These are phyloP conservation scores for Gossypium rotundifolium DNA, from an alignment of 345 rosid species.

Conservation along the genomic window DNA sequence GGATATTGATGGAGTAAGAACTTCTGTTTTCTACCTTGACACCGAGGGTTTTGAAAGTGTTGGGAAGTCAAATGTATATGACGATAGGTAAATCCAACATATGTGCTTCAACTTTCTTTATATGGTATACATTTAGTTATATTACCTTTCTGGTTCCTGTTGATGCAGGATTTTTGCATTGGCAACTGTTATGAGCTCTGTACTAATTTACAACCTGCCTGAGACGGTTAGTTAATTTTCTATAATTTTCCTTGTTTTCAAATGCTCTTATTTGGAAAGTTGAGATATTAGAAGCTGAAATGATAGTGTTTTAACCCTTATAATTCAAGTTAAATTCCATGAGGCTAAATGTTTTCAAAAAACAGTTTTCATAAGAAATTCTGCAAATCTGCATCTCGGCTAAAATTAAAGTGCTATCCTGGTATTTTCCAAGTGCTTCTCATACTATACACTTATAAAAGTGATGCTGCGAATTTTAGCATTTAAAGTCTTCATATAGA, in stretches of 20 bases:
- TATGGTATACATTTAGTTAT: constrained; percentile 2
- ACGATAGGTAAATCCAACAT: constrained; percentile 60
- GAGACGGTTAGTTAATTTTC: constrained; percentile 71
- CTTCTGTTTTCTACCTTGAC: constrained; percentile 92
- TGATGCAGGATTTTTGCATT: constrained; percentile 89
- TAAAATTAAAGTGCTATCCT: background rate
- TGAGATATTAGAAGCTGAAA: background rate
- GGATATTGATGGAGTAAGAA: constrained; percentile 68
- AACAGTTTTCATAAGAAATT: background rate
- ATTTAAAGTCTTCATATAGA: background rate
- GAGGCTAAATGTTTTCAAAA: background rate
- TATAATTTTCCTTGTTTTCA: background rate
- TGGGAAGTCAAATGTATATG: constrained; percentile 98
- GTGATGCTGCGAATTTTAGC: background rate
- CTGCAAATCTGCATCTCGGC: background rate
- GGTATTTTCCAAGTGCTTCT: background rate
- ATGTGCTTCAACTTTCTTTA: background rate
- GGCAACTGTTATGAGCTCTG: constrained; percentile 98
- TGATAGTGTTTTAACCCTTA: background rate
- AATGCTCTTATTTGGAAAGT: background rate
- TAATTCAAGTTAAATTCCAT: background rate
- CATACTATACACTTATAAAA: background rate
- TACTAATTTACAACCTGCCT: constrained; percentile 90
- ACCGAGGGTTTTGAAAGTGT: constrained; percentile 99
- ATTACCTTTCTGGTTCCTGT: constrained; percentile 12